Conservation (phyloP, 345 rosid species). For the Hypericum androsaemum region DNA sequence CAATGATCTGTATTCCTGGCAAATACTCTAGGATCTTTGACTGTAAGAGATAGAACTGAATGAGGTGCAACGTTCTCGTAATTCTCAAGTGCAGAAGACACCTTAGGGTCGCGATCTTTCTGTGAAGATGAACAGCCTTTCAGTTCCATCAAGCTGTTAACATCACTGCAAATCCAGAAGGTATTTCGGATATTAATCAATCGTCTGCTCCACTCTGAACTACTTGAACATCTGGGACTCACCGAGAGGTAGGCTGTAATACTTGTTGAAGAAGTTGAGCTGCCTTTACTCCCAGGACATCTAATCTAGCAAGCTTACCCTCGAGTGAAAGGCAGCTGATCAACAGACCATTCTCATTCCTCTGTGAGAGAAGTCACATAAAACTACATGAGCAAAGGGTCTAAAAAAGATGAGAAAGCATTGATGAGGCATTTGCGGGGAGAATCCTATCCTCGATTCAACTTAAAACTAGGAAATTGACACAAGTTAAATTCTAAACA, state of each 20-base stretch:
- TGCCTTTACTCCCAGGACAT: conserved; percentile 63
- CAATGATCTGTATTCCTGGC: conserved; percentile 20
- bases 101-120: conserved; percentile 16
- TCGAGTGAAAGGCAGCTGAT: conserved; percentile 59
- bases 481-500: too few species aligned
- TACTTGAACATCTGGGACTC: conserved; percentile 17
- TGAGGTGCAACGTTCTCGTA: conserved; percentile 29
- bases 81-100: conserved; percentile 18
- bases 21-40: conserved; percentile 51
- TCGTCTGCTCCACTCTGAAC: conserved; percentile 2
- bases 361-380: conserved; percentile 29
- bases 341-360: conserved; percentile 32
- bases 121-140: conserved; percentile 30
- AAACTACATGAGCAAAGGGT: conserved; percentile 2
- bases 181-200: conserved; percentile 10
- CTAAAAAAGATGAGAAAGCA: background rate
- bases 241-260: conserved; percentile 42
- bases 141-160: conserved; percentile 23
- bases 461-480: too few species aligned
- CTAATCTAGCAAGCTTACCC: conserved; percentile 70
- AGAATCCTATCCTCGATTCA: too few species aligned
- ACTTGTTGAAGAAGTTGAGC: conserved; percentile 56
- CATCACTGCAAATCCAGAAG: conserved; percentile 31
- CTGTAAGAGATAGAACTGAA: conserved; percentile 35
- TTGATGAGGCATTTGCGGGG: too few species aligned